Conservation (phyloP, 441 rosid genomes). For the Jatropha podagrica region DNA sequence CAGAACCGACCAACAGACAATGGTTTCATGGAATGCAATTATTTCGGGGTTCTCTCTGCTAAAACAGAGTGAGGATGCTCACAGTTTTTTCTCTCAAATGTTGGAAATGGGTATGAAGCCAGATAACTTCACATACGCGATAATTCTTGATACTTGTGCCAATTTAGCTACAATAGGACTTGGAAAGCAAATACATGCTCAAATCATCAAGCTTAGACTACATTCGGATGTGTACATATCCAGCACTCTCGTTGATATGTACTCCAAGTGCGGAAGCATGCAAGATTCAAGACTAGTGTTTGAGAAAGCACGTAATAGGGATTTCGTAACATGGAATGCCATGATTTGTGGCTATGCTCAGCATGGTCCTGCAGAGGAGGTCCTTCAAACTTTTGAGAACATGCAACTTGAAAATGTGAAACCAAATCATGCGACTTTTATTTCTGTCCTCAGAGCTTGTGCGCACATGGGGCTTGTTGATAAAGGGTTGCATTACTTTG, state of each 20-base stretch:
- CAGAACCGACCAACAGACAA: slow-evolving; percentile 47
- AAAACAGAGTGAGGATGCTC: slow-evolving; percentile 82
- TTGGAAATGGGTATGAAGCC: slow-evolving; percentile 62
- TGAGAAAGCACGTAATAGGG: slow-evolving; percentile 59
- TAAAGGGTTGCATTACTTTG: slow-evolving; percentile 60
- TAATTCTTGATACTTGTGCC: slow-evolving; percentile 85
- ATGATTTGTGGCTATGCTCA: slow-evolving; percentile 87
- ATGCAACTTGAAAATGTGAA: slow-evolving; percentile 52
- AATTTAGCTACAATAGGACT: slow-evolving; percentile 77
- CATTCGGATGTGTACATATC: slow-evolving; percentile 74
- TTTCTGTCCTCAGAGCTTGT: slow-evolving; percentile 90
- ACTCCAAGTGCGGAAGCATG: slow-evolving; percentile 91
- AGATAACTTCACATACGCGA: slow-evolving; percentile 83
- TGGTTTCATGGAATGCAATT: slow-evolving; percentile 90
- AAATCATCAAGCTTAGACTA: slow-evolving; percentile 66
- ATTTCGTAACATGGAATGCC: slow-evolving; percentile 90
- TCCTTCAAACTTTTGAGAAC: slow-evolving; percentile 54
- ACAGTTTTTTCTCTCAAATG: slow-evolving; percentile 61
- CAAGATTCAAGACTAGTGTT: slow-evolving; percentile 64
- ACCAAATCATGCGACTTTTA: slow-evolving; percentile 79
- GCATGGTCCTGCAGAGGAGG: slow-evolving; percentile 86
- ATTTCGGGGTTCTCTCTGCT: slow-evolving; percentile 69
- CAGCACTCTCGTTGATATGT: slow-evolving; percentile 96
- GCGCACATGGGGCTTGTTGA: slow-evolving; percentile 75
- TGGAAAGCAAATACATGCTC: slow-evolving; percentile 90